Evolutionary conservation across 257 asterid genomes (phyloP).

Genomic region (Leonotis leonurus): DNA sequence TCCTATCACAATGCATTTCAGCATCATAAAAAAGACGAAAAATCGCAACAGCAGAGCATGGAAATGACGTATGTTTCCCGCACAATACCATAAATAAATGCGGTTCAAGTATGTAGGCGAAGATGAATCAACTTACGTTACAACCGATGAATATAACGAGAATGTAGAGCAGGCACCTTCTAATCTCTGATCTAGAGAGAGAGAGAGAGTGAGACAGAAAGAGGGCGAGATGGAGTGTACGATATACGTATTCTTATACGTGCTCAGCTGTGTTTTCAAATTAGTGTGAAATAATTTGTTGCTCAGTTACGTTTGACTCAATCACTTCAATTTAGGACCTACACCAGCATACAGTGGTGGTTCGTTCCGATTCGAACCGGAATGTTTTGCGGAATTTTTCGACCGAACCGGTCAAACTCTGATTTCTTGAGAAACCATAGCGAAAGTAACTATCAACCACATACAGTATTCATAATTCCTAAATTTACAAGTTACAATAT

Average conservation of each 20-base stretch:
- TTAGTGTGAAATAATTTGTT: not conserved
- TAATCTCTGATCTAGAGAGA: slow-evolving; percentile 18
- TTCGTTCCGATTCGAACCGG: no score
- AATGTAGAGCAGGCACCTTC: not conserved
- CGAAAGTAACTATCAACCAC: no score
- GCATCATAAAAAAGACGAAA: not conserved
- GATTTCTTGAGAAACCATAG: no score
- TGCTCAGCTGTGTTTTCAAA: not conserved
- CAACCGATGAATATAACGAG: slow-evolving; percentile 4
- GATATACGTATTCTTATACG: not conserved
- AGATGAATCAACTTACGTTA: slow-evolving; percentile 6
- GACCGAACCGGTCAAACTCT: no score
- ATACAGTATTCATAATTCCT: no score
- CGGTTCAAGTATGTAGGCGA: not conserved
- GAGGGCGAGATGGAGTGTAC: not conserved
- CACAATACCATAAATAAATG: not conserved
- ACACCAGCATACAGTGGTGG: not conserved
- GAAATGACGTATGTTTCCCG: not conserved
- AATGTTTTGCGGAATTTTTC: not conserved
- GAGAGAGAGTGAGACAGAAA: not conserved
- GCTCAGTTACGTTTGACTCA: not conserved
- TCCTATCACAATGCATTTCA: not conserved
- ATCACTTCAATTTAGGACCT: not conserved
- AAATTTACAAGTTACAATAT: no score
- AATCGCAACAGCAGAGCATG: not conserved